Conservation (phyloP, 2,329 filamentous ascomycete genomes). For the Colletotrichum eremochloae region DNA sequence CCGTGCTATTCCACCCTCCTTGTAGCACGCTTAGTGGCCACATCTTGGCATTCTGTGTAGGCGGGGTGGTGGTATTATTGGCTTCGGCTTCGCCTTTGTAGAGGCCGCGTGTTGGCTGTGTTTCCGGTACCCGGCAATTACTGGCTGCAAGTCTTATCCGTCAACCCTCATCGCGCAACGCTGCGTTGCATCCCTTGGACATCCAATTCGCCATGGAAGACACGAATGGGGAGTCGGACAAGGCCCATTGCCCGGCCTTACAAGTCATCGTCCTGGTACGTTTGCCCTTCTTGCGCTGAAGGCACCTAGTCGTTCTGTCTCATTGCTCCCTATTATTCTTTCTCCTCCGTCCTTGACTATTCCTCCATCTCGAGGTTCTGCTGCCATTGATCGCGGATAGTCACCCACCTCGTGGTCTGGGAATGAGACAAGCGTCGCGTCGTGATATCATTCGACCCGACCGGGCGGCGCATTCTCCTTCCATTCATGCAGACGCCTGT, state of each 20-base stretch:
- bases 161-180: constrained; percentile 6
- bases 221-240: constrained; percentile 34
- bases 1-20: constrained; percentile 12
- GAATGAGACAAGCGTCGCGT: neutral
- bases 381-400: neutral
- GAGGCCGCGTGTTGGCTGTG: constrained; percentile 31
- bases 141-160: constrained; percentile 3
- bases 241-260: constrained; percentile 62
- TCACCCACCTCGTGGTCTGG: neutral
- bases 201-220: constrained; percentile 25
- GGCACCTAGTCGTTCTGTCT: neutral
- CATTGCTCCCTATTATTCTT: constrained; percentile 28
- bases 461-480: constrained; percentile 16
- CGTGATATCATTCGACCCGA: constrained; percentile 12
- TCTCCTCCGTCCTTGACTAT: neutral
- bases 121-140: neutral
- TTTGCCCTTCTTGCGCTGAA: constrained; percentile 43
- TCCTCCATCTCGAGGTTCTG: neutral
- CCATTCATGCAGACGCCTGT: constrained; percentile 34
- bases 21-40: constrained; percentile 9
- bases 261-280: constrained; percentile 83
- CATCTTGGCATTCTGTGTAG: constrained; percentile 5
- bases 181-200: constrained; percentile 4
- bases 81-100: constrained; percentile 4
- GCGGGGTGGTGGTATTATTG: constrained; percentile 1